Percentiles rank a stretch among this genome's conserved stretches.
Evolutionary conservation across 345 rosid genomes (phyloP).

Genomic region (Populus alba): DNA sequence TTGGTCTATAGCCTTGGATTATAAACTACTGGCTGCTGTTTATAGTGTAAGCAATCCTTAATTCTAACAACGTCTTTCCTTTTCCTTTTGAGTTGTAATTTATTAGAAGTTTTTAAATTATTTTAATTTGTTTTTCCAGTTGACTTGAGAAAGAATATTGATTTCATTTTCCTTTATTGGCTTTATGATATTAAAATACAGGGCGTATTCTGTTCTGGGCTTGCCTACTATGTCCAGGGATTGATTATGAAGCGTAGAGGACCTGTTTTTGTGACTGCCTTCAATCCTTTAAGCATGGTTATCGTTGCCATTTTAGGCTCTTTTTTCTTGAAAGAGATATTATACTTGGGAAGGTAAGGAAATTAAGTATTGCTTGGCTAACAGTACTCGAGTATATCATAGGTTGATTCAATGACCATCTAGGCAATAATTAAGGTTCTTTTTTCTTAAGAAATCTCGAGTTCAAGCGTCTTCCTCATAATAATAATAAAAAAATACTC

Average conservation of each 20-base stretch:
- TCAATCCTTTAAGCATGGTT: conserved; percentile 60
- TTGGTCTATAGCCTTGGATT: conserved; percentile 49
- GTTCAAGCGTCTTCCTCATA: too few species aligned
- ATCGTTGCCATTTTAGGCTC: conserved; percentile 59
- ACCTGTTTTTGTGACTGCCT: conserved; percentile 72
- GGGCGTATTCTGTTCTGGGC: conserved; percentile 59
- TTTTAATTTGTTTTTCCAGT: background rate
- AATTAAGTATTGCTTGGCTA: background rate
- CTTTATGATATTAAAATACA: conserved; percentile 15
- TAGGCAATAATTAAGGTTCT: too few species aligned
- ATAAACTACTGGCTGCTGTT: conserved; percentile 37
- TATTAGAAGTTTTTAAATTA: background rate
- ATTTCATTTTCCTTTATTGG: background rate
- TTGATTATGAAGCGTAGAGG: conserved; percentile 54
- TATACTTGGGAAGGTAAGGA: conserved; percentile 51
- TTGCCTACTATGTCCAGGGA: conserved; percentile 64
- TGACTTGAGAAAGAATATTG: background rate
- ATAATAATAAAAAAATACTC: too few species aligned
- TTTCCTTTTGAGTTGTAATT: background rate
- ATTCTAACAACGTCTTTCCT: background rate
- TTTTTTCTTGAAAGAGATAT: conserved; percentile 46
- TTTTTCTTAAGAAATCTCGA: too few species aligned
- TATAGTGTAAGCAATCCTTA: conserved; percentile 44
- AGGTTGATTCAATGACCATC: background rate
- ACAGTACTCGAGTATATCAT: background rate